These are phyloP conservation scores for Colletotrichum sp. DNA, from an alignment of 2,329 filamentous ascomycete genomes.

Conservation along the genomic window DNA sequence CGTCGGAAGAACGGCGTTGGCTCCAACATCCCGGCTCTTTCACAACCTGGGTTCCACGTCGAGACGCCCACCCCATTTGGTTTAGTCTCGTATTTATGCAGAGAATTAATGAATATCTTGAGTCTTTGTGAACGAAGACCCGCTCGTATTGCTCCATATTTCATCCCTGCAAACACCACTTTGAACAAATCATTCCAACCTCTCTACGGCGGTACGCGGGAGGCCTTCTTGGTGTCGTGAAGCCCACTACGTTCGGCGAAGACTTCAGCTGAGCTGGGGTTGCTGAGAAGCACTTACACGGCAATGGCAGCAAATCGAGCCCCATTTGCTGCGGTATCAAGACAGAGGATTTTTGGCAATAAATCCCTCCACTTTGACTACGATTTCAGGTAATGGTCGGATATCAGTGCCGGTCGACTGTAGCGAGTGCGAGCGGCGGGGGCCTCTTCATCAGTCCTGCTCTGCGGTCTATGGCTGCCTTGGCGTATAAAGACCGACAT, in stretches of 20 bases:
- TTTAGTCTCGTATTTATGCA: background rate
- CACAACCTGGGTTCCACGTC: background rate
- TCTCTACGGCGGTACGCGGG: background rate
- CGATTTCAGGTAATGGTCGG: background rate
- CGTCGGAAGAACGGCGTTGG: slow-evolving; percentile 1
- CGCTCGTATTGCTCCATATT: background rate
- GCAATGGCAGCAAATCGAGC: background rate
- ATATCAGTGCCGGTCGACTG: background rate
- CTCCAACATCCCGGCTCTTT: background rate
- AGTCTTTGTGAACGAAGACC: background rate
- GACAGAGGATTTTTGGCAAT: background rate
- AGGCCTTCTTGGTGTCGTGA: background rate
- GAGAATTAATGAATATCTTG: background rate
- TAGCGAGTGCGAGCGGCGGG: background rate
- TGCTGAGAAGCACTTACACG: background rate
- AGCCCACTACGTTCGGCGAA: background rate
- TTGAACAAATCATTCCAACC: background rate
- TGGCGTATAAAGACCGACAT: background rate
- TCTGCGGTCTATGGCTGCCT: background rate
- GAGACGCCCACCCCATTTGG: slow-evolving; percentile 9
- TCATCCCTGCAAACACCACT: background rate
- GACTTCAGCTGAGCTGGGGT: background rate
- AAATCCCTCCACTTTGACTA: background rate
- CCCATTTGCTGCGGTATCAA: background rate
- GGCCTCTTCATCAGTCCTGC: background rate